phyloP scores from a whole-genome alignment of 768 basidiomycete species.

The Mycena albidolilacea region DNA sequence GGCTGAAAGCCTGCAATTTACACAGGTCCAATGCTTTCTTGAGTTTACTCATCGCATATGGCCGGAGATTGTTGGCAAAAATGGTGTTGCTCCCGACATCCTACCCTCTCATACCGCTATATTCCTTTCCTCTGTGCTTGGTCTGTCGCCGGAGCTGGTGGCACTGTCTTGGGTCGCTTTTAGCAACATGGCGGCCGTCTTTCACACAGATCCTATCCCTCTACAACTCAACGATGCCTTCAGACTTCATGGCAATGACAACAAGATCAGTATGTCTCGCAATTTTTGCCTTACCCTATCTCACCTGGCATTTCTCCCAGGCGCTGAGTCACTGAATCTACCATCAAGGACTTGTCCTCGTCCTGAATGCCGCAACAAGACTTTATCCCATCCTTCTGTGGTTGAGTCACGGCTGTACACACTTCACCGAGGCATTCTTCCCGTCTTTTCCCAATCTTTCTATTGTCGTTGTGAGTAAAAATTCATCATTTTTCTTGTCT shows the following conservation, averaged over 20 bases:
- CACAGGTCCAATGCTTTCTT: conserved; percentile 8
- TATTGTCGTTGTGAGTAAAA: conserved; percentile 6
- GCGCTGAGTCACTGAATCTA: not conserved
- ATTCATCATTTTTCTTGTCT: not conserved
- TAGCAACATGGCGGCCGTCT: conserved; percentile 4
- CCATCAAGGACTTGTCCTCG: not conserved
- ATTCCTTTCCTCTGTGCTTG: conserved; percentile 11
- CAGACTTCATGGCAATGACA: not conserved
- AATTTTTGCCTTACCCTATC: not conserved
- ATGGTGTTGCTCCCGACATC: not conserved
- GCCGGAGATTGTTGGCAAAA: conserved; percentile 18
- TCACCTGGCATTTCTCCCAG: not conserved
- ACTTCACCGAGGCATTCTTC: conserved; percentile 16
- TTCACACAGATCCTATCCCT: not conserved
- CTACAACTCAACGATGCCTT: conserved; percentile 4
- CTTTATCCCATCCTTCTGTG: not conserved
- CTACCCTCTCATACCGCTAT: not conserved
- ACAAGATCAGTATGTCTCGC: not conserved
- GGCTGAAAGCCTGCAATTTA: not conserved
- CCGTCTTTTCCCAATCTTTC: conserved; percentile 4
- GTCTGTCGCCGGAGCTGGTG: not conserved
- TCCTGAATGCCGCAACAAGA: not conserved
- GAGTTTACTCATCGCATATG: conserved; percentile 21
- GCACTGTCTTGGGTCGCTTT: conserved; percentile 18
- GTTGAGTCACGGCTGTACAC: conserved; percentile 9